Percentiles rank a stretch among this genome's conserved stretches.
phyloP scores from a whole-genome alignment of 768 basidiomycete species.

The Boletus subparvulus region DNA sequence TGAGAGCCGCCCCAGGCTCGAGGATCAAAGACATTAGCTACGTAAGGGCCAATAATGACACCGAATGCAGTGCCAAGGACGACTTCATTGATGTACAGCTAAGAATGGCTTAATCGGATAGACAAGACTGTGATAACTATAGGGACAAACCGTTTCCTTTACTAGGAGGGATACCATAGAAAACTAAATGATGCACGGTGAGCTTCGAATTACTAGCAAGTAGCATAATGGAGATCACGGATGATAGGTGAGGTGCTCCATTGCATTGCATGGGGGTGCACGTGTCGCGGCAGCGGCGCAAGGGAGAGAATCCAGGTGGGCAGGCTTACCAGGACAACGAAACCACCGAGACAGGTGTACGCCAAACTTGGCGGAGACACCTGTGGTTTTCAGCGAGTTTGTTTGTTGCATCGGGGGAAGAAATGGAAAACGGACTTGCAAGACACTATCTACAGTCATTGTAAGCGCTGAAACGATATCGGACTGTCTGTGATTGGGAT shows the following conservation, averaged over 20 bases:
- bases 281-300: not conserved
- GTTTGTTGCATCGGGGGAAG: not conserved
- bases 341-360: conserved; percentile 64
- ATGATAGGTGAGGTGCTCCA: not conserved
- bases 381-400: conserved; percentile 38
- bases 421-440: conserved; percentile 26
- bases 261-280: not conserved
- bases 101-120: not conserved
- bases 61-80: conserved; percentile 79
- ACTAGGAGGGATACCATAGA: conserved; percentile 80
- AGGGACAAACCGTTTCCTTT: conserved; percentile 64
- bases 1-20: conserved; percentile 66
- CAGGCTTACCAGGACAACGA: conserved; percentile 44
- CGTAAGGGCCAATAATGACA: conserved; percentile 67
- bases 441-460: conserved; percentile 20
- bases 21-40: conserved; percentile 71
- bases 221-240: too few relatives aligned
- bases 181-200: conserved; percentile 48
- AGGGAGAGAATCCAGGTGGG: not conserved
- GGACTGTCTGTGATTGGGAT: not conserved
- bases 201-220: not conserved
- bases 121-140: not conserved
- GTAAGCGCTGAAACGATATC: not conserved
- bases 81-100: conserved; percentile 92
- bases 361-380: conserved; percentile 52